Percentiles rank a stretch among this genome's conserved stretches.
These are phyloP conservation scores for Ceriops tagal DNA, from an alignment of 345 rosid genomes.

Conservation along the genomic window DNA sequence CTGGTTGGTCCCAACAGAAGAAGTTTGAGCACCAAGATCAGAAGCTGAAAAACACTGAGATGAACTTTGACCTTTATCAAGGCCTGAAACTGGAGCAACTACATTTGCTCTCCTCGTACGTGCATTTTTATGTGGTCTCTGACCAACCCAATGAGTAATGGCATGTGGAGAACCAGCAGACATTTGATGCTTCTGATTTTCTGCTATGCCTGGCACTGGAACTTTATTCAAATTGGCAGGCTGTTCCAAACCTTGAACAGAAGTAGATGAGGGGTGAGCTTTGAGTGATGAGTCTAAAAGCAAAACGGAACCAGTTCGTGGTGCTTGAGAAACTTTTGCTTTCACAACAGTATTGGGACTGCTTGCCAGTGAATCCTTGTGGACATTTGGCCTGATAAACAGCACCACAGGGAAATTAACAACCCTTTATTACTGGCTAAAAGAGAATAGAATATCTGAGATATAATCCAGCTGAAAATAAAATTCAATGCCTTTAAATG, in stretches of 20 bases:
- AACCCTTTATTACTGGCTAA: conserved; percentile 2
- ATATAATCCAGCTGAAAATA: conserved; percentile 3
- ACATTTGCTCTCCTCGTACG: conserved; percentile 81
- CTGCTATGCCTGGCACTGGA: conserved; percentile 33
- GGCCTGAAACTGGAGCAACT: conserved; percentile 58
- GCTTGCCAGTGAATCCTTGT: conserved; percentile 50
- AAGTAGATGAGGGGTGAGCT: conserved; percentile 48
- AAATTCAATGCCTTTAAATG: not conserved
- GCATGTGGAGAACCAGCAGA: conserved; percentile 63
- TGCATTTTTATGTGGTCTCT: conserved; percentile 80
- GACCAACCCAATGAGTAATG: conserved; percentile 93
- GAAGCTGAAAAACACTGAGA: conserved; percentile 53
- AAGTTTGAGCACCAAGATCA: conserved; percentile 57
- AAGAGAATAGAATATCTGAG: conserved; percentile 1
- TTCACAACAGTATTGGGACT: conserved; percentile 51
- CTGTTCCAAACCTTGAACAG: conserved; percentile 56
- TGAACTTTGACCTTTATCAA: conserved; percentile 50
- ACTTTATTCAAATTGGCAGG: conserved; percentile 43
- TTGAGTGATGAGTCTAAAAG: conserved; percentile 67
- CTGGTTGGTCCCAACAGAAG: conserved; percentile 46
- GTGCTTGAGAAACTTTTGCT: conserved; percentile 64
- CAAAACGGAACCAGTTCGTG: conserved; percentile 61
- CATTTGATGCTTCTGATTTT: conserved; percentile 38
- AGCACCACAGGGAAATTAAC: conserved; percentile 20
- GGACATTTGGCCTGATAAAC: conserved; percentile 53